These are phyloP conservation scores for Lophiostoma macrostomum DNA, from an alignment of 495 filamentous ascomycete species.

Conservation along the genomic window DNA sequence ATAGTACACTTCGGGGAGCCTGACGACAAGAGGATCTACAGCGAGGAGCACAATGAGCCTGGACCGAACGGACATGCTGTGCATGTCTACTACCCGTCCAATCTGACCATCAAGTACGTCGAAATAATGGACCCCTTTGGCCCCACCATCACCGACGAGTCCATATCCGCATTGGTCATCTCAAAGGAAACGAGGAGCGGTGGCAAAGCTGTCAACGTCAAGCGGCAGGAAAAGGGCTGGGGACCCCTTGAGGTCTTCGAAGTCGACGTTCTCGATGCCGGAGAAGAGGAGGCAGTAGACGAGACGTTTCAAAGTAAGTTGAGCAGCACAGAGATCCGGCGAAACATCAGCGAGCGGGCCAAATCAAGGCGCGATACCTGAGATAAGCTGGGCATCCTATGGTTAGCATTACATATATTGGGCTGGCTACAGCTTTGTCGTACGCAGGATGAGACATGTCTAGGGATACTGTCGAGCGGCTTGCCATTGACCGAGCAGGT, in stretches of 20 bases:
- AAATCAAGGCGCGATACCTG: conserved; percentile 1
- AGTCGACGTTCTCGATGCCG: conserved; percentile 81
- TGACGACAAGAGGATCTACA: conserved; percentile 37
- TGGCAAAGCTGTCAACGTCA: conserved; percentile 78
- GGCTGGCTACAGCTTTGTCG: too few species aligned
- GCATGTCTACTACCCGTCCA: conserved; percentile 47
- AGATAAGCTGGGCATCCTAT: neutral
- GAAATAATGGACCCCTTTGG: conserved; percentile 87
- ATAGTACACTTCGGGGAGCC: conserved; percentile 58
- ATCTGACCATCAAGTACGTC: conserved; percentile 64
- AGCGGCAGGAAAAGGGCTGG: conserved; percentile 77
- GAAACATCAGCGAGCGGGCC: conserved; percentile 41
- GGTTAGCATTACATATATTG: neutral
- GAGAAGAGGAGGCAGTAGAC: conserved; percentile 52
- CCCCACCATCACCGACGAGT: conserved; percentile 80
- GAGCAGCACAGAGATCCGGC: conserved; percentile 70
- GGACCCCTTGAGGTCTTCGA: conserved; percentile 72
- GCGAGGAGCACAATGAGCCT: conserved; percentile 38
- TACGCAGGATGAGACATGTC: conserved; percentile 19
- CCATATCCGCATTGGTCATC: conserved; percentile 76
- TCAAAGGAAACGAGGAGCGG: conserved; percentile 86
- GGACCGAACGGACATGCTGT: conserved; percentile 53
- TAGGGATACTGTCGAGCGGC: neutral
- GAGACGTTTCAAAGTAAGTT: conserved; percentile 75
- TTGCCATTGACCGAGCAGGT: neutral